Conservation (phyloP, 2,329 filamentous ascomycete species). For the Colletotrichum lindemuthianum region DNA sequence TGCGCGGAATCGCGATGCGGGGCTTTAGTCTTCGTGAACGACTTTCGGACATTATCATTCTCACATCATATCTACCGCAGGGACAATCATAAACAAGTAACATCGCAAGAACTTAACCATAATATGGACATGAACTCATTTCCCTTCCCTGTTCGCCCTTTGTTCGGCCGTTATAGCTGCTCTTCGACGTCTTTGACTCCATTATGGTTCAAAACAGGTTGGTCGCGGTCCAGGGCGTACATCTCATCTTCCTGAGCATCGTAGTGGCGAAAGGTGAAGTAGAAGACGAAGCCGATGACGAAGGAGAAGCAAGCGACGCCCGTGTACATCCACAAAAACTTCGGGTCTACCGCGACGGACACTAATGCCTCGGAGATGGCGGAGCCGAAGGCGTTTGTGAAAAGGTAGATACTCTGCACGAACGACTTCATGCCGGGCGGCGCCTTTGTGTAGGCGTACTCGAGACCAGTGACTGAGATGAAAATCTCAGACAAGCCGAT, state of each 20-base stretch:
- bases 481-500: conserved; percentile 70
- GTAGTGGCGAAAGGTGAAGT: conserved; percentile 51
- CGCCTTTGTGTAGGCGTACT: conserved; percentile 80
- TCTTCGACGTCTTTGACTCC: conserved; percentile 20
- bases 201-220: conserved; percentile 40
- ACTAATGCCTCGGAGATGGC: conserved; percentile 65
- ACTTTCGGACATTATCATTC: background rate
- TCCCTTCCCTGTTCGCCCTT: background rate
- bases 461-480: conserved; percentile 73
- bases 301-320: conserved; percentile 63
- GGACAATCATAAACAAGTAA: background rate
- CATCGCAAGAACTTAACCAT: background rate
- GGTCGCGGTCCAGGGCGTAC: conserved; percentile 50
- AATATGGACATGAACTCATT: background rate
- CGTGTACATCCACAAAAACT: conserved; percentile 74
- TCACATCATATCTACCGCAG: background rate
- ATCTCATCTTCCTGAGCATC: conserved; percentile 50
- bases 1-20: too few relatives aligned
- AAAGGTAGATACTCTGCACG: conserved; percentile 67
- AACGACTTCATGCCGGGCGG: conserved; percentile 75
- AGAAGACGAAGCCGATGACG: conserved; percentile 63
- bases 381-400: conserved; percentile 68
- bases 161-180: background rate
- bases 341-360: conserved; percentile 65
- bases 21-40: background rate